Evolutionary conservation across 2,329 filamentous ascomycete species (phyloP).

Genomic region (Curvularia sp.): DNA sequence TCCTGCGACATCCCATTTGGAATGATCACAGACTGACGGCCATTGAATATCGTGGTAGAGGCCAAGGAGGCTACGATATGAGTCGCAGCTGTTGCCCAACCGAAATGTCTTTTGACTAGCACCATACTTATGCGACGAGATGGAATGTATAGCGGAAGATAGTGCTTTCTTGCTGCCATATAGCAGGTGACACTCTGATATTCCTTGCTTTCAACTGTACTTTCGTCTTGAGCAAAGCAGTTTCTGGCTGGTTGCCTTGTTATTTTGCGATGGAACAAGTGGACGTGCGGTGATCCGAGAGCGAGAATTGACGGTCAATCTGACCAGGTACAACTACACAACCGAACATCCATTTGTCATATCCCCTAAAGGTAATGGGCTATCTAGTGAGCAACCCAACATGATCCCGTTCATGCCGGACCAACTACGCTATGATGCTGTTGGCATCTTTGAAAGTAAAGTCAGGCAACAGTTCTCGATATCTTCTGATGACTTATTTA

Average conservation of each 20-base stretch:
- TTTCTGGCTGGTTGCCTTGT: neutral
- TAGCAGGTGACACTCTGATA: no score
- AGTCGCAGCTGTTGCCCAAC: no score
- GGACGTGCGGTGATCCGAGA: neutral
- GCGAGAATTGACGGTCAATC: neutral
- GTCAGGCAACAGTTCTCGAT: neutral
- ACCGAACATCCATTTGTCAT: neutral
- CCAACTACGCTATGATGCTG: slow-evolving; percentile 57
- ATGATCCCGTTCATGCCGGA: slow-evolving; percentile 56
- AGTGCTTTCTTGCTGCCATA: no score
- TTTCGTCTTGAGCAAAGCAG: neutral
- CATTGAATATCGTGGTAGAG: no score
- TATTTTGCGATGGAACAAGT: neutral
- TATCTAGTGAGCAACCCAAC: neutral
- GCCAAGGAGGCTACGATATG: no score
- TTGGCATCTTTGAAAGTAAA: slow-evolving; percentile 41
- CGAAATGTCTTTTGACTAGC: no score
- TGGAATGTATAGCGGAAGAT: no score
- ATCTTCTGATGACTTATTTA: neutral
- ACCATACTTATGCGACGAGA: no score
- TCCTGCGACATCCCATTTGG: no score
- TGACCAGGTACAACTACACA: neutral
- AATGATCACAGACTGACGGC: no score
- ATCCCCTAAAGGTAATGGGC: neutral
- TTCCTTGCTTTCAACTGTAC: no score